These are phyloP conservation scores for Hysterium pulicare DNA, from an alignment of 2,329 filamentous ascomycete genomes.

Conservation along the genomic window DNA sequence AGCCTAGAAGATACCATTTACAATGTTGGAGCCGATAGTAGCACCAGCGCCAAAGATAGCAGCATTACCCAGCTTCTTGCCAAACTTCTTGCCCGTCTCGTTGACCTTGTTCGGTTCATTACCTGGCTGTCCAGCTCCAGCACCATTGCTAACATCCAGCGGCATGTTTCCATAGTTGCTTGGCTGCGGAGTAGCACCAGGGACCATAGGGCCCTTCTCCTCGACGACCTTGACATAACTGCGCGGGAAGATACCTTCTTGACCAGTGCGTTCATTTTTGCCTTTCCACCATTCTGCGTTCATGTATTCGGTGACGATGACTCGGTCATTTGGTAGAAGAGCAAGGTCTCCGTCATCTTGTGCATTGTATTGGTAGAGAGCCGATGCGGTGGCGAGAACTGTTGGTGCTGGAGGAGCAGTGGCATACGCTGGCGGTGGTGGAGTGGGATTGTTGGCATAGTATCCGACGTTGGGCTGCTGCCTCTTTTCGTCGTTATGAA, in stretches of 20 bases:
- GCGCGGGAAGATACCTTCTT: conserved; percentile 92
- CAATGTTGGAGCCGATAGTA: conserved; percentile 83
- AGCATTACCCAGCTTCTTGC: conserved; percentile 84
- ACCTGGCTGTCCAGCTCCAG: conserved; percentile 41
- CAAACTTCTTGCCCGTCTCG: conserved; percentile 87
- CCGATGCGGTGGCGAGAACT: conserved; percentile 69
- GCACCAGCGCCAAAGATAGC: conserved; percentile 93
- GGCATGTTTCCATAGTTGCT: conserved; percentile 71
- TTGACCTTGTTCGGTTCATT: conserved; percentile 62
- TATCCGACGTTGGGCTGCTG: conserved; percentile 11
- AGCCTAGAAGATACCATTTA: conserved; percentile 80
- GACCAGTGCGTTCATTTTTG: conserved; percentile 74
- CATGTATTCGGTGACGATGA: conserved; percentile 86
- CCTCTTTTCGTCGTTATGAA: conserved; percentile 18
- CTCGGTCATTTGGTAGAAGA: conserved; percentile 74
- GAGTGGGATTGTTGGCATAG: conserved; percentile 27
- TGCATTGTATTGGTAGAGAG: conserved; percentile 79
- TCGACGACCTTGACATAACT: conserved; percentile 77
- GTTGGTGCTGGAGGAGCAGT: conserved; percentile 49
- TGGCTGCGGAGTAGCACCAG: conserved; percentile 45
- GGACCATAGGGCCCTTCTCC: conserved; percentile 49
- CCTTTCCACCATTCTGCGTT: conserved; percentile 98
- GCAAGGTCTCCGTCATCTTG: conserved; percentile 78
- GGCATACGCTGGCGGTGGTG: conserved; percentile 45
- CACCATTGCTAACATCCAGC: conserved; percentile 67